Evolutionary conservation across 768 basidiomycete genomes (phyloP), one percentile per base, ranked within the genome.

Genomic region (Rhizopogon sp.): DNA sequence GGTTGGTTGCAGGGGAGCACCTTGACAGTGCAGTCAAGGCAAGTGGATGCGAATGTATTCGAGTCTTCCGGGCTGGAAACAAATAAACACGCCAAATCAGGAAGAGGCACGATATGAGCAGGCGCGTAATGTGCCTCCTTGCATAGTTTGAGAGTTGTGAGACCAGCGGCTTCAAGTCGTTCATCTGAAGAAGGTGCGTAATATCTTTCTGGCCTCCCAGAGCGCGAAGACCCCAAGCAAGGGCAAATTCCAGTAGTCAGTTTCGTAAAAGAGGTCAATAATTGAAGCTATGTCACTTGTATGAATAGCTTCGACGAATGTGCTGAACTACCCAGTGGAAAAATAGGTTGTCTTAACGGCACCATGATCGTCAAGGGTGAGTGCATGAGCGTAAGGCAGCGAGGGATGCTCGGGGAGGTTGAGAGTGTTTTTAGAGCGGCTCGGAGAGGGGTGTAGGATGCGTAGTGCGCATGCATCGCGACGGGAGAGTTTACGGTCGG

Each of bases 21-120:
- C 71, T 99, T 99, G 71, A 99, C 88, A 5, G 95, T 98, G 39
- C 93, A 87, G 70, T 99, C 97, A 37, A 98, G 85, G 80, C 96
- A 98, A 8, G 97, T 90, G 0, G 95, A 93, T 1, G 93, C 94
- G 69, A 99, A 99, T 5, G 95, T 97, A 72, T 98, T 98, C 53
- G 89, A 72, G 67, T 99, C 97, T 75, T 99, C 98, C 0, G 95
- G 96, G 70, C 97, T 98, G 72, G 35, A 76, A 67, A 28, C 78
- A 76, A 41, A 88, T 65, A 79, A 84, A 2, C 20, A 88, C 0
- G 72, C 74, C 5, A 88, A 55, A 58, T 81, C 83, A 0, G 81
- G 74, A 53, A 72, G 76, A 3, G 76, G 78, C 16, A 64, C 69
- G 47, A 73, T 63, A n/a, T 80, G 44, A 3, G 35, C 61, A n/a